A percentile compares a stretch with the other conserved stretches of the same genome.
Conservation (phyloP, 441 rosid genomes). For the Melastoma candidum region DNA sequence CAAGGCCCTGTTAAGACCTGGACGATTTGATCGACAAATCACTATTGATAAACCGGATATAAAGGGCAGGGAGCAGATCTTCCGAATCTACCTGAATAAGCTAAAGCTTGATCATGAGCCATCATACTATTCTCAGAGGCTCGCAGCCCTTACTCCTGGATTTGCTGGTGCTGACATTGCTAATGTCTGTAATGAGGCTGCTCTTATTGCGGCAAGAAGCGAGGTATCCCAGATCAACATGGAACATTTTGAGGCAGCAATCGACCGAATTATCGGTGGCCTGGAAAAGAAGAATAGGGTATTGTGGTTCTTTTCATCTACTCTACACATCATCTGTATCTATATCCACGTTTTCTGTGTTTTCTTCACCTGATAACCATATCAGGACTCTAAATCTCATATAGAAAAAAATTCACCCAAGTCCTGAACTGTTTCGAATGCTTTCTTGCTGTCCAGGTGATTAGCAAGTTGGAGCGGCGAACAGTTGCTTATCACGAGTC, state of each 20-base stretch:
- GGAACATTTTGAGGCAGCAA: conserved; percentile 69
- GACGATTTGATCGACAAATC: conserved; percentile 68
- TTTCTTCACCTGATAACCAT: neutral
- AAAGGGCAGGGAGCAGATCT: conserved; percentile 71
- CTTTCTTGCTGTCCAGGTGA: conserved; percentile 39
- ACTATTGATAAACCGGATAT: conserved; percentile 71
- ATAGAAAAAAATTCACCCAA: neutral
- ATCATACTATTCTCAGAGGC: conserved; percentile 55
- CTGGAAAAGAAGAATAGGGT: conserved; percentile 72
- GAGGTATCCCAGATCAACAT: conserved; percentile 35
- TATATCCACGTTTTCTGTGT: neutral
- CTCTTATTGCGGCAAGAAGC: conserved; percentile 58
- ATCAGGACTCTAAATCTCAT: no score
- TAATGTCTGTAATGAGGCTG: conserved; percentile 70
- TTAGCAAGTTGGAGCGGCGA: conserved; percentile 62
- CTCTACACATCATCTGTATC: neutral
- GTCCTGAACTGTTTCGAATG: neutral
- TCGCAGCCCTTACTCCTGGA: conserved; percentile 73
- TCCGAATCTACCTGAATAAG: conserved; percentile 49
- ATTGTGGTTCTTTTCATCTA: conserved; percentile 8
- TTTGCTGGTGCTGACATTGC: conserved; percentile 84
- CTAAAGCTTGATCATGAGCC: conserved; percentile 57
- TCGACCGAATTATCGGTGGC: conserved; percentile 73
- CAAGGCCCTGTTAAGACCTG: conserved; percentile 64
- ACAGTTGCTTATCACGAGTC: conserved; percentile 75